These are phyloP conservation scores for Boletus tylopilopsis DNA, from an alignment of 768 basidiomycete genomes.

Conservation along the genomic window DNA sequence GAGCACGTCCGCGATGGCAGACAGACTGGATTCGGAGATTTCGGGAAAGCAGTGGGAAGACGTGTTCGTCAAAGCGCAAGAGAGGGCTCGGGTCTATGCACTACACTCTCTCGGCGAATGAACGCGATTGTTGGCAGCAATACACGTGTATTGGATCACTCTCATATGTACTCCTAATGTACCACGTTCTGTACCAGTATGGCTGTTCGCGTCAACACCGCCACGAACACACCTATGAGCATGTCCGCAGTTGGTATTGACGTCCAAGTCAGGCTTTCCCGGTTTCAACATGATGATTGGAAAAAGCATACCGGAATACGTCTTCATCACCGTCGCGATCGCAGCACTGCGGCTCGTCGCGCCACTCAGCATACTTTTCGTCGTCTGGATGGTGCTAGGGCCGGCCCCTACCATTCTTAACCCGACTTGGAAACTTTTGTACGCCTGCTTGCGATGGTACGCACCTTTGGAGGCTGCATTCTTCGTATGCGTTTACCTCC, in stretches of 20 bases:
- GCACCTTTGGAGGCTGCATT: constrained; percentile 46
- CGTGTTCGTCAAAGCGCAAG: not conserved
- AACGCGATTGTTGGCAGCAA: too few species aligned
- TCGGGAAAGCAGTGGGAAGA: constrained; percentile 5
- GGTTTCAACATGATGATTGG: constrained; percentile 41
- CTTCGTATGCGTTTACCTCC: constrained; percentile 47
- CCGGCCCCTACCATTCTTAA: not conserved
- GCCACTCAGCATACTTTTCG: constrained; percentile 44
- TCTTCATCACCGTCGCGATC: constrained; percentile 50
- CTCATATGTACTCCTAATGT: too few species aligned
- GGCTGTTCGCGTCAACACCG: too few species aligned
- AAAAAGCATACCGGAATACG: constrained; percentile 46
- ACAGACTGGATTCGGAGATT: constrained; percentile 2
- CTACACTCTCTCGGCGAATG: not conserved
- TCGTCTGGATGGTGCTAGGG: constrained; percentile 22
- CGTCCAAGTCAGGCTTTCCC: not conserved
- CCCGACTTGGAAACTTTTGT: constrained; percentile 5
- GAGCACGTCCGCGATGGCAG: not conserved
- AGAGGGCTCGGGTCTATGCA: not conserved
- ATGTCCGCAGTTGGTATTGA: too few species aligned
- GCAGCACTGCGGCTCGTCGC: constrained; percentile 44
- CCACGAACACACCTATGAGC: too few species aligned
- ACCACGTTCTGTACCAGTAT: too few species aligned
- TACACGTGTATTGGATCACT: too few species aligned
- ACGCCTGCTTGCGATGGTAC: constrained; percentile 23